Evolutionary conservation across 2,329 filamentous ascomycete species (phyloP).

Genomic region (Exophiala sp.): DNA sequence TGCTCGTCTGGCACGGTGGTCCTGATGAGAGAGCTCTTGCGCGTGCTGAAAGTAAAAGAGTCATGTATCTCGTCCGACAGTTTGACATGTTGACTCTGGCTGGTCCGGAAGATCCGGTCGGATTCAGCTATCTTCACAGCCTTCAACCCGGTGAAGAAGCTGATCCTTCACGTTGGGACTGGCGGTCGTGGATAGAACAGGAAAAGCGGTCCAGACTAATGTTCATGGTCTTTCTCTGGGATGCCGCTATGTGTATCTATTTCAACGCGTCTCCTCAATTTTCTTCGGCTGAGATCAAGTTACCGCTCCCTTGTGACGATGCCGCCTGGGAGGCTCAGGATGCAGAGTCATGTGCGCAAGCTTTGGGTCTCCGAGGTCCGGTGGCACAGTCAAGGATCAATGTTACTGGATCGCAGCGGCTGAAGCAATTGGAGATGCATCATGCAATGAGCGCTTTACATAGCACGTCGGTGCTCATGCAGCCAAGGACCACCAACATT

Average conservation of each 20-base stretch:
- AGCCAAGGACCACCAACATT: conserved; percentile 64
- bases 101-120: conserved; percentile 43
- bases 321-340: conserved; percentile 67
- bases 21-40: conserved; percentile 61
- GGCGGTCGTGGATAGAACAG: conserved; percentile 66
- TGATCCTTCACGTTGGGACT: conserved; percentile 57
- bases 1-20: conserved; percentile 69
- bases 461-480: conserved; percentile 57
- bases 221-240: conserved; percentile 62
- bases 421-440: conserved; percentile 63
- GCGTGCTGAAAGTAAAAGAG: conserved; percentile 44
- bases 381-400: conserved; percentile 55
- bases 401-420: conserved; percentile 58
- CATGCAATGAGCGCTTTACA: conserved; percentile 61
- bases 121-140: conserved; percentile 61
- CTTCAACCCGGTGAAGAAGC: conserved; percentile 46
- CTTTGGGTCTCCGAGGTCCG: conserved; percentile 61
- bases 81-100: conserved; percentile 56
- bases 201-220: conserved; percentile 65
- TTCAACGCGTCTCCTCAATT: conserved; percentile 66
- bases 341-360: conserved; percentile 58
- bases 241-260: conserved; percentile 64
- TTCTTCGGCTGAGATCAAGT: conserved; percentile 59
- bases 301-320: conserved; percentile 71
- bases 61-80: conserved; percentile 50